Percentiles rank a stretch among this genome's conserved stretches.
phyloP scores from a whole-genome alignment of 192 early-diverging fungal genomes.

The Cladochytrium replicatum region DNA sequence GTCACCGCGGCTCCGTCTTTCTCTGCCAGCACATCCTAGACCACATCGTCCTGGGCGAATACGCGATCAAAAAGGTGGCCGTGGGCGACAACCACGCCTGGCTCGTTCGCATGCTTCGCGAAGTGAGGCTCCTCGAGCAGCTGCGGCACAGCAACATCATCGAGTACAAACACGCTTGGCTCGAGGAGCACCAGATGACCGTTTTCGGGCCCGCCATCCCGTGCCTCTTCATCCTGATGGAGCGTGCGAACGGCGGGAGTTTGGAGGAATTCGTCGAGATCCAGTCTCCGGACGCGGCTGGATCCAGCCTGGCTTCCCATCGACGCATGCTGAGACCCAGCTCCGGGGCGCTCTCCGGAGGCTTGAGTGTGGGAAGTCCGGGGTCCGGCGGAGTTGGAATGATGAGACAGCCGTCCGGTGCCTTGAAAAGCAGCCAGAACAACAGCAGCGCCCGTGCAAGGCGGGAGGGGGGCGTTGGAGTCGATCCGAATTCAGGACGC shows the following conservation, averaged over 20 bases:
- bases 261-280: conserved; percentile 83
- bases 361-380: too few species aligned
- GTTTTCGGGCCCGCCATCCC: conserved; percentile 69
- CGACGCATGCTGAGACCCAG: not conserved
- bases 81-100: conserved; percentile 84
- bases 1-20: conserved; percentile 82
- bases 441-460: too few species aligned
- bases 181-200: conserved; percentile 62
- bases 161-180: conserved; percentile 93
- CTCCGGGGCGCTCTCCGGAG: too few species aligned
- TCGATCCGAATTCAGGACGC: not conserved
- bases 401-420: too few species aligned
- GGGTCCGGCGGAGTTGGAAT: too few species aligned
- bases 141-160: conserved; percentile 88
- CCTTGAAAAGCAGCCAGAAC: too few species aligned
- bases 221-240: conserved; percentile 92
- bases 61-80: conserved; percentile 90
- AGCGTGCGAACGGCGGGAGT: conserved; percentile 84
- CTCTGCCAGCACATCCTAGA: conserved; percentile 59
- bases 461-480: conserved; percentile 21
- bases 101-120: conserved; percentile 86
- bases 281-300: conserved; percentile 30
- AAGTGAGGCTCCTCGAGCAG: conserved; percentile 84
- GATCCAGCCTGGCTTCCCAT: not conserved
- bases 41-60: conserved; percentile 45